Conservation (phyloP, 257 asterid species). For the Primulina tabacum region DNA sequence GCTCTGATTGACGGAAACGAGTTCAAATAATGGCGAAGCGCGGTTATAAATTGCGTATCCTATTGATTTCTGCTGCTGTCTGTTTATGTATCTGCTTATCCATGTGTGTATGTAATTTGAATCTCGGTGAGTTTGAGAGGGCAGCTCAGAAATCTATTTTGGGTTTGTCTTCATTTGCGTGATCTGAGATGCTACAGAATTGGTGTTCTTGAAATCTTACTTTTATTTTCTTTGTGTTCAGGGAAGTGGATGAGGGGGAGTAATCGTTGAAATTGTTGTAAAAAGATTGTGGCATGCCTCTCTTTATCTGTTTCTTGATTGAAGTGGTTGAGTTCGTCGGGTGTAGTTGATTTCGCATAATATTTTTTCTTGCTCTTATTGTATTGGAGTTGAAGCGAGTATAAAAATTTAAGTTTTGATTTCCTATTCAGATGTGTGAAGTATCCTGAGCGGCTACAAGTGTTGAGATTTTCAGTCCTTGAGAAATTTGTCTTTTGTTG, state of each 20-base stretch:
- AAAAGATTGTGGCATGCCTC: slow-evolving; percentile 4
- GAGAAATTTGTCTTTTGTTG: not conserved
- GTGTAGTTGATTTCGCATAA: slow-evolving; percentile 17
- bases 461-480: not conserved
- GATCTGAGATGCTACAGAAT: slow-evolving; percentile 25
- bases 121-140: slow-evolving; percentile 34
- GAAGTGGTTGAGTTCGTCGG: not conserved
- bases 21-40: slow-evolving; percentile 67
- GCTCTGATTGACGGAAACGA: slow-evolving; percentile 21
- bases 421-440: slow-evolving; percentile 13
- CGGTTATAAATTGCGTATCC: slow-evolving; percentile 98
- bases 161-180: slow-evolving; percentile 33
- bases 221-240: slow-evolving; percentile 9
- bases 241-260: slow-evolving; percentile 4
- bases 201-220: not conserved
- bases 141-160: slow-evolving; percentile 19
- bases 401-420: not conserved
- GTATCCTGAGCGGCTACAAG: not conserved
- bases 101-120: slow-evolving; percentile 25
- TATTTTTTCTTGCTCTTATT: slow-evolving; percentile 13
- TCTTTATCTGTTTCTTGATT: slow-evolving; percentile 11
- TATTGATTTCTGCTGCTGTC: slow-evolving; percentile 23
- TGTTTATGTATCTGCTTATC: not conserved
- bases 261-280: slow-evolving; percentile 5
- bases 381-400: slow-evolving; percentile 10